These are phyloP conservation scores for Andrographis paniculata DNA, from an alignment of 305 asterid genomes.

Conservation along the genomic window DNA sequence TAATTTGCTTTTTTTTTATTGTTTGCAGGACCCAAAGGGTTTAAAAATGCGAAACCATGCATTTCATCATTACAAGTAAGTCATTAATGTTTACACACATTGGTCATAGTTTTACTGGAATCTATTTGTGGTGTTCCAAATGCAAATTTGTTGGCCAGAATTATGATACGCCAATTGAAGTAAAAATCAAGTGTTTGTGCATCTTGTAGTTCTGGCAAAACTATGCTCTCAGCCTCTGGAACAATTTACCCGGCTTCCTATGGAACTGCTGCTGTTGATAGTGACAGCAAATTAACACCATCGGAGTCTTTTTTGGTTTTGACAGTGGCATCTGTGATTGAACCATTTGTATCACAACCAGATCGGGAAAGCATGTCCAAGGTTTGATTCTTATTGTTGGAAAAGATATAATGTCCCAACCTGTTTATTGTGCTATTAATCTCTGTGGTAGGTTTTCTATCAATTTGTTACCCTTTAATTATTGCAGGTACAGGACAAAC, in stretches of 20 bases:
- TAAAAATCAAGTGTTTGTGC: slow-evolving; percentile 5
- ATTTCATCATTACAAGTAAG: slow-evolving; percentile 85
- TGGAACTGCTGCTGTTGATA: slow-evolving; percentile 21
- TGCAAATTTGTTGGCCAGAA: background rate
- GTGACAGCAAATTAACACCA: slow-evolving; percentile 17
- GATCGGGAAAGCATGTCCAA: slow-evolving; percentile 30
- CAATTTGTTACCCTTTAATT: slow-evolving; percentile 5
- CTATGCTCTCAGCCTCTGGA: slow-evolving; percentile 93
- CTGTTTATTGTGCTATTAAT: slow-evolving; percentile 9
- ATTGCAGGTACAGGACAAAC: slow-evolving; percentile 71
- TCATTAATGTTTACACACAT: background rate
- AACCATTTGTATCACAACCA: slow-evolving; percentile 59
- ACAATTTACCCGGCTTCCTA: slow-evolving; percentile 55
- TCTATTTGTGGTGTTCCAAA: slow-evolving; percentile 11
- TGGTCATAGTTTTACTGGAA: background rate
- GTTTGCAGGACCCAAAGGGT: slow-evolving; percentile 94
- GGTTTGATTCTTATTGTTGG: slow-evolving; percentile 33
- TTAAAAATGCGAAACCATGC: slow-evolving; percentile 92
- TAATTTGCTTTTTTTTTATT: slow-evolving; percentile 9
- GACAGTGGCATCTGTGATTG: slow-evolving; percentile 85
- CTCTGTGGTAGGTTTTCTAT: slow-evolving; percentile 11
- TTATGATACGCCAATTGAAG: slow-evolving; percentile 9
- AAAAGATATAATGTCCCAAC: slow-evolving; percentile 6
- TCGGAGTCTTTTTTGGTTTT: slow-evolving; percentile 39
- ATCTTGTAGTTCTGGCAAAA: slow-evolving; percentile 66